phyloP scores from a whole-genome alignment of 257 asterid species.

The Ocimum tenuiflorum region DNA sequence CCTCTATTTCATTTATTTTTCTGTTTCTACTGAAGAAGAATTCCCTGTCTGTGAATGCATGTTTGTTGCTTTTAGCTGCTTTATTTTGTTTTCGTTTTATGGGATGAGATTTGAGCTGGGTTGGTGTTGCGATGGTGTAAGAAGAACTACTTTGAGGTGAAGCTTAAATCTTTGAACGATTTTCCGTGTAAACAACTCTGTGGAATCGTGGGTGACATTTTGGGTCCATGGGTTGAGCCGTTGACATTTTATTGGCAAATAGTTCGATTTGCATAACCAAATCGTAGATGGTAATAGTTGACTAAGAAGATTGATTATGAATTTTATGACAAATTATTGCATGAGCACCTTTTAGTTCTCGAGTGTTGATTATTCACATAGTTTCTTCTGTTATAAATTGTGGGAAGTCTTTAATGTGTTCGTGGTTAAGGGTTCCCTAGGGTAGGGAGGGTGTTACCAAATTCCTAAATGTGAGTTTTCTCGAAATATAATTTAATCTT shows the following conservation, averaged over 20 bases:
- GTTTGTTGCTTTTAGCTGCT: neutral
- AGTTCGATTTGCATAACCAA: neutral
- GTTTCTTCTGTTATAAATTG: too few species aligned
- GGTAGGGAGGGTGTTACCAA: neutral
- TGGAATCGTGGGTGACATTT: neutral
- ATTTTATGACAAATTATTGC: neutral
- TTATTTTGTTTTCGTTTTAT: neutral
- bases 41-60: neutral
- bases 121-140: neutral
- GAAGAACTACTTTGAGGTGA: neutral
- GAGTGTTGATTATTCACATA: neutral
- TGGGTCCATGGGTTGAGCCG: neutral
- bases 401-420: too few species aligned
- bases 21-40: neutral
- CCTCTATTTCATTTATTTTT: neutral
- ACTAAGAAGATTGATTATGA: neutral
- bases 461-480: neutral
- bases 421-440: too few species aligned
- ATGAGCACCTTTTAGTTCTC: neutral
- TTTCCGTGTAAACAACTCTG: neutral
- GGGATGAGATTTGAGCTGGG: conserved; percentile 1
- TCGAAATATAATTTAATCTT: neutral
- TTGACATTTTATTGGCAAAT: neutral
- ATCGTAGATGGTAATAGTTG: neutral
- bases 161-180: neutral